Evolutionary conservation across 208 protist genomes (phyloP).

Genomic region (Endotrypanum monterogeii): DNA sequence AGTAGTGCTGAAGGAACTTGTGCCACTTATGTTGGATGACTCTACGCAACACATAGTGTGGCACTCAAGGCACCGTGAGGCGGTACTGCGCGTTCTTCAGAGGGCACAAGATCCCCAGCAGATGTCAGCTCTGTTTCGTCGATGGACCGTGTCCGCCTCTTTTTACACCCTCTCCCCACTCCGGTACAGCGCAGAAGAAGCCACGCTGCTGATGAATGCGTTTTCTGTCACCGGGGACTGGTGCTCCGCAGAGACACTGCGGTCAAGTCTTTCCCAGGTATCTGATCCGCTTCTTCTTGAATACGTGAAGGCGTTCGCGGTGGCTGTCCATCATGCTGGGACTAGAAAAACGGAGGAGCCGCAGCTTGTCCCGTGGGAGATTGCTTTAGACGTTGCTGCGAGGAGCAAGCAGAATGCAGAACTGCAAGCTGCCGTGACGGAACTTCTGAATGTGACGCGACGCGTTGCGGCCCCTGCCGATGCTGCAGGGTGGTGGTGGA

Average conservation of each 20-base stretch:
- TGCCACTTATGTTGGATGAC: conserved; percentile 35
- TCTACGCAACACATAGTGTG: conserved; percentile 25
- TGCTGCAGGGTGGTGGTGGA: conserved; percentile 22
- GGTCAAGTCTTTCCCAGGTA: neutral
- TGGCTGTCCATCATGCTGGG: conserved; percentile 3
- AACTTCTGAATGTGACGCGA: conserved; percentile 9
- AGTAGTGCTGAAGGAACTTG: conserved; percentile 14
- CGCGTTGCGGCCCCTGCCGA: neutral
- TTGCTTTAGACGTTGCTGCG: conserved; percentile 20
- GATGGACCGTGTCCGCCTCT: conserved; percentile 4
- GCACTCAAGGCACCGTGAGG: conserved; percentile 25
- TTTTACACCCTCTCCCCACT: neutral
- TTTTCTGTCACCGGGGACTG: conserved; percentile 30
- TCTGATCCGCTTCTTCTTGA: conserved; percentile 7
- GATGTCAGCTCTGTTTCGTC: conserved; percentile 14
- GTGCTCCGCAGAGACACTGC: conserved; percentile 25
- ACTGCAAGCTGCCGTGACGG: conserved; percentile 1
- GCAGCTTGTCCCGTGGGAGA: conserved; percentile 27
- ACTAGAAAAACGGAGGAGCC: neutral
- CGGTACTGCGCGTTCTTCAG: conserved; percentile 12
- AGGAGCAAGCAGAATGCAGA: neutral
- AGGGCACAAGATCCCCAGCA: conserved; percentile 3
- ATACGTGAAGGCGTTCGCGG: conserved; percentile 20
- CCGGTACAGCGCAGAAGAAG: conserved; percentile 15
- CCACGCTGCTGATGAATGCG: conserved; percentile 20